phyloP scores from a whole-genome alignment of 495 filamentous ascomycete species.

The Neurospora tetrasperma region DNA sequence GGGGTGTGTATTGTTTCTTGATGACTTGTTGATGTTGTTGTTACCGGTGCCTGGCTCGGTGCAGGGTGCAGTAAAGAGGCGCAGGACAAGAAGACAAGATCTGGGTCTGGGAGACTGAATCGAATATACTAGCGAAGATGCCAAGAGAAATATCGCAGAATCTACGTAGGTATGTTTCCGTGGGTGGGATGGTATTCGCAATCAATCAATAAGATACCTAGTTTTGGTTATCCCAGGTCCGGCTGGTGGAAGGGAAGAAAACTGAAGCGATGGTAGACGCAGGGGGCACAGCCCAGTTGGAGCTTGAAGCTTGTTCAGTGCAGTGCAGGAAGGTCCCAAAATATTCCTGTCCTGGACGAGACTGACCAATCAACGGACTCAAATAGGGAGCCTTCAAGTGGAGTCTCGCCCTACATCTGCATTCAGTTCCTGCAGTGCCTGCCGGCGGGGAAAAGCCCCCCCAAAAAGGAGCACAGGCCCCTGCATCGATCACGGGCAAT shows the following conservation, averaged over 20 bases:
- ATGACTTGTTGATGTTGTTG: neutral
- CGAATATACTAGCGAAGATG: neutral
- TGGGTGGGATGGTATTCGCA: neutral
- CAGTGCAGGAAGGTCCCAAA: neutral
- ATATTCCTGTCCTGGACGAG: neutral
- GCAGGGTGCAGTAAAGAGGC: neutral
- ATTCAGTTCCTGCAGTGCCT: neutral
- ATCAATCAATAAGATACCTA: neutral
- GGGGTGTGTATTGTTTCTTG: neutral
- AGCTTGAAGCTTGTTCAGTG: neutral
- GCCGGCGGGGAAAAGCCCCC: neutral
- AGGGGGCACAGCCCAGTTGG: neutral
- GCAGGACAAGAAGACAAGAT: neutral
- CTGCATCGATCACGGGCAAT: neutral
- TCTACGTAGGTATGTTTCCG: no score
- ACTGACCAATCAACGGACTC: neutral
- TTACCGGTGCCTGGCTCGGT: neutral
- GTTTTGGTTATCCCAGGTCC: no score
- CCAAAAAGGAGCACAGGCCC: no score
- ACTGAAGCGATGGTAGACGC: neutral
- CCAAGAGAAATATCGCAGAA: neutral
- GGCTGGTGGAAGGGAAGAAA: neutral
- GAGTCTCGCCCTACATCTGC: neutral
- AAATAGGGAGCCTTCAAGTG: neutral
- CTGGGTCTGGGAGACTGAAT: neutral